These are phyloP conservation scores for Isatis lusitanica DNA, from an alignment of 441 rosid genomes.

Conservation along the genomic window DNA sequence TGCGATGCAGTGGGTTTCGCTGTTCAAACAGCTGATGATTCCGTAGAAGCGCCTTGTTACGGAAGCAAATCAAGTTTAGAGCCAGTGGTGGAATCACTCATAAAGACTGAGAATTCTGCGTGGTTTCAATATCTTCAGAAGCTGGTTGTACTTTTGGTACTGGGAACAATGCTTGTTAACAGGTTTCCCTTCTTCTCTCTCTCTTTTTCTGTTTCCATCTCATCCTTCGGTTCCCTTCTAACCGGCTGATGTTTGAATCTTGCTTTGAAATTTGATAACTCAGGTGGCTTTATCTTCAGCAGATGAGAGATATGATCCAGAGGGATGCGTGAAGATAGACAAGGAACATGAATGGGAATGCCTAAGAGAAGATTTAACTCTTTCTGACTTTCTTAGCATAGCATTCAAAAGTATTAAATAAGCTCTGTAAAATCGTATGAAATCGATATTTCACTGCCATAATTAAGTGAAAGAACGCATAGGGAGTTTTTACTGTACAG, in stretches of 20 bases:
- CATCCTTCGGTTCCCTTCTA: not conserved
- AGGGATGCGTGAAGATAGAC: constrained; percentile 53
- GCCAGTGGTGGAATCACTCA: constrained; percentile 50
- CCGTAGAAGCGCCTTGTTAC: constrained; percentile 59
- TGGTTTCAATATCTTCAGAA: constrained; percentile 51
- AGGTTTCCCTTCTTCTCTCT: constrained; percentile 38
- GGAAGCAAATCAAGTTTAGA: constrained; percentile 72
- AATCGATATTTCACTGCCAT: not conserved
- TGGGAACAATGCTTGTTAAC: constrained; percentile 44
- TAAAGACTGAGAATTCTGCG: constrained; percentile 34
- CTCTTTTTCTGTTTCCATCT: not conserved
- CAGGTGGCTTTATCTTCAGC: constrained; percentile 50
- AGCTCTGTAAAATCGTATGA: not conserved
- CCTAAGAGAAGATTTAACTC: not conserved
- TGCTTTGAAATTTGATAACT: constrained; percentile 43
- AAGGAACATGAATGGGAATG: constrained; percentile 36
- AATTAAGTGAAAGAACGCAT: not conserved
- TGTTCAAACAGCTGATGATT: constrained; percentile 45
- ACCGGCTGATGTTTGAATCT: not conserved
- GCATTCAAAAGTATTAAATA: not conserved
- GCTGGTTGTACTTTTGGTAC: constrained; percentile 52
- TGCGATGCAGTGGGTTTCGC: constrained; percentile 71
- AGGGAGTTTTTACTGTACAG: not conserved
- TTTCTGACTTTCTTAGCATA: not conserved
- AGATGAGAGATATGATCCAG: constrained; percentile 55